Percentiles rank a stretch among this genome's conserved stretches.
phyloP scores from a whole-genome alignment of 495 filamentous ascomycete species.

The Hamigera avellanea region DNA sequence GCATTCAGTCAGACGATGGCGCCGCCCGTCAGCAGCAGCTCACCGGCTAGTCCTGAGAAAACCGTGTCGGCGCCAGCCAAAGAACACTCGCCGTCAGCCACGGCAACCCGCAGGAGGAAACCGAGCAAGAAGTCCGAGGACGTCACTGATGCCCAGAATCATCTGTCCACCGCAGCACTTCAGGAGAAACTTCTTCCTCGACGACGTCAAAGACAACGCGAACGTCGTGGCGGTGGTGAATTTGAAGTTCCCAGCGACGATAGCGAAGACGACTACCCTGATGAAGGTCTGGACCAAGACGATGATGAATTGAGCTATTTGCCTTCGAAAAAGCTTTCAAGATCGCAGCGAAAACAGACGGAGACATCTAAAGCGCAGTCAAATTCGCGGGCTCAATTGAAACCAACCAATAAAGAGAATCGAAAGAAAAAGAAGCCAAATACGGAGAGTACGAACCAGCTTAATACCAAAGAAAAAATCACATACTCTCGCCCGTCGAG shows the following conservation, averaged over 20 bases:
- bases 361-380: conserved; percentile 12
- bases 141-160: conserved; percentile 22
- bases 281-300: conserved; percentile 17
- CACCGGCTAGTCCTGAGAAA: conserved; percentile 9
- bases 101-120: conserved; percentile 4
- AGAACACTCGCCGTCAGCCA: conserved; percentile 14
- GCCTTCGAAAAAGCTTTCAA: conserved; percentile 14
- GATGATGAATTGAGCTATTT: conserved; percentile 29
- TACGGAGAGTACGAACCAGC: conserved; percentile 24
- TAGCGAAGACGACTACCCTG: conserved; percentile 25
- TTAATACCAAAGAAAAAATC: conserved; percentile 6
- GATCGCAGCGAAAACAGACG: conserved; percentile 1
- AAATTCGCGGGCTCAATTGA: conserved; percentile 5
- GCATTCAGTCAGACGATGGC: conserved; percentile 38
- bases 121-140: conserved; percentile 9
- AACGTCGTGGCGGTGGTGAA: conserved; percentile 7
- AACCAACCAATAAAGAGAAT: conserved; percentile 6
- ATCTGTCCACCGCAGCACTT: conserved; percentile 34
- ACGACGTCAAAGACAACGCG: conserved; percentile 21
- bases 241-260: conserved; percentile 16
- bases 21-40: conserved; percentile 39
- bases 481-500: conserved; percentile 4
- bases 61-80: conserved; percentile 7
- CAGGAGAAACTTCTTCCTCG: conserved; percentile 37
- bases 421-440: conserved; percentile 1